Conservation (phyloP, 768 basidiomycete genomes). For the Russula emetica region DNA sequence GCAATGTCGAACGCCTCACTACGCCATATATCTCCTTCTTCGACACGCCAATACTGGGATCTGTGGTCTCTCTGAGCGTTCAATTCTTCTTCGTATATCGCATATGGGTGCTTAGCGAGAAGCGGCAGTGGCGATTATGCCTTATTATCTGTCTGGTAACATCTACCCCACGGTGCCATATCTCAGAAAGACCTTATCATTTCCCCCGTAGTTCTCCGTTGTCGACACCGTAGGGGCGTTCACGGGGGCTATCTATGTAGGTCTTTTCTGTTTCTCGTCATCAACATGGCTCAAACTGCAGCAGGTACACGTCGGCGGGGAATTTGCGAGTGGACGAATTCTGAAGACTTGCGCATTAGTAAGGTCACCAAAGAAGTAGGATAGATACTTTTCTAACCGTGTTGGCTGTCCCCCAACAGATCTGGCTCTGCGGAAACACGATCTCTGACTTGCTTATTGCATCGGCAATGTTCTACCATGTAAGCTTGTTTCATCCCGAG, state of each 20-base stretch:
- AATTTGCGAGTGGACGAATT: neutral
- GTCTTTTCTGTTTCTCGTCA: neutral
- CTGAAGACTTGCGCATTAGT: conserved; percentile 1
- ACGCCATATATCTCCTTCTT: conserved; percentile 28
- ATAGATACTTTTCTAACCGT: neutral
- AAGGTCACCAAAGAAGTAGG: neutral
- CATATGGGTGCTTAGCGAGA: conserved; percentile 27
- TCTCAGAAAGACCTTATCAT: neutral
- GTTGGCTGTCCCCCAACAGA: neutral
- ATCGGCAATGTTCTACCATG: conserved; percentile 3
- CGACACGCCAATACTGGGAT: conserved; percentile 32
- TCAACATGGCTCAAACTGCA: neutral
- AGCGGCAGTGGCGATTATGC: neutral
- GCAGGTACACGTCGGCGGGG: neutral
- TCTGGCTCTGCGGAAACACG: conserved; percentile 9
- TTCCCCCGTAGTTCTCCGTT: neutral
- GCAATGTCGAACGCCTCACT: conserved; percentile 30
- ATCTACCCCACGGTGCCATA: neutral
- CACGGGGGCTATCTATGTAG: conserved; percentile 7
- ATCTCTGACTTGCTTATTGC: conserved; percentile 15
- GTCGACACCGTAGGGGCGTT: neutral
- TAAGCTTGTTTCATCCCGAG: neutral
- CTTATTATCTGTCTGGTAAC: neutral
- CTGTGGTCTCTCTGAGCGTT: conserved; percentile 31
- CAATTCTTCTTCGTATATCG: conserved; percentile 36